Evolutionary conservation across 192 early-diverging fungal species (phyloP), one percentile per base, ranked within the genome.

Genomic region (Jimgerdemannia lactiflua): DNA sequence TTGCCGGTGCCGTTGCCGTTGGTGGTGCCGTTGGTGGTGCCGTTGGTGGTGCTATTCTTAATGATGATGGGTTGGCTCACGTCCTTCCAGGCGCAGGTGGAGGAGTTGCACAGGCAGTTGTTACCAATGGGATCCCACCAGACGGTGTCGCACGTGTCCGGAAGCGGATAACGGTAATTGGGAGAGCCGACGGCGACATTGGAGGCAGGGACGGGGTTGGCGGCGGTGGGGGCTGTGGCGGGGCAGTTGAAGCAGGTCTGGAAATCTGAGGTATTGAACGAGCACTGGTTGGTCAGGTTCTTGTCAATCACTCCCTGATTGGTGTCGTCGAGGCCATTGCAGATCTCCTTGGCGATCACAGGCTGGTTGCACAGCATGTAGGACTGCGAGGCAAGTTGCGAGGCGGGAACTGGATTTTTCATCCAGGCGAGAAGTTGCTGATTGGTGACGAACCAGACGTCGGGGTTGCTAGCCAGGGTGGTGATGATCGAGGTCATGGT

Each of bases 321-420:
- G 39, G 78, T 76, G 42, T 84, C 80, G 71, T 90, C 86, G 44
- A 92, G 76, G 71, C 92, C 92, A 75, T 94, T 93, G 75, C 92
- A 94, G 70, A 94, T 93, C 75, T 86, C 86, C 41, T 87, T 88
- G 42, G 85, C 85, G 40, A 85, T 84, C 3, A 87, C 86, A 18
- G 91, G 89, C 43, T 78, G 67, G 11, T 71, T 65, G 78, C 92
- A 92, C 71, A 84, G 78, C 89, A 94, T 92, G 81, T 93, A 91
- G 9, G 85, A 74, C 70, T 92, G 91, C 14, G 68, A 71, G 20
- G 82, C 87, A n/a, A 94, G 74, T 69, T 94, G 80, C 65, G 79
- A 79, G n/a, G 85, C 89, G 1, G 91, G 90, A 6, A 94, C 92
- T 42, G 92, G 92, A 81, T 94, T 93, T 83, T 93, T 77, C 90